Evolutionary conservation across 2,329 filamentous ascomycete species (phyloP).

Genomic region (Talaromyces funiculosus): DNA sequence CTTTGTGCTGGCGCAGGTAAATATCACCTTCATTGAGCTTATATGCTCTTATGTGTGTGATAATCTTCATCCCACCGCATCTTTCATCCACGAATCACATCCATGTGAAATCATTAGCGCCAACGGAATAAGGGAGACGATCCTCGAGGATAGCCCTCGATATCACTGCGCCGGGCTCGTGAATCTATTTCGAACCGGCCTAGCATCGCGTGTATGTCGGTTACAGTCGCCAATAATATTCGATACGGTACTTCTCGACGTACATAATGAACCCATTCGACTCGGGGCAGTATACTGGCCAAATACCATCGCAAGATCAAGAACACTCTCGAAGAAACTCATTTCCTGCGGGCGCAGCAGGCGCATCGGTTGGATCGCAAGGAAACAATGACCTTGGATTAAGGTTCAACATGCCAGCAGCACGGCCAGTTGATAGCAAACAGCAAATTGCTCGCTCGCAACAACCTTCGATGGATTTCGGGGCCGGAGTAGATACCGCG

Average conservation of each 20-base stretch:
- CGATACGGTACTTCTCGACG: not conserved
- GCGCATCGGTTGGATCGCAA: not conserved
- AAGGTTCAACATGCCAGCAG: not conserved
- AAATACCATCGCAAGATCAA: not conserved
- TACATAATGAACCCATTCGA: conserved; percentile 4
- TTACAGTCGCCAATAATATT: not conserved
- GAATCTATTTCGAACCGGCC: not conserved
- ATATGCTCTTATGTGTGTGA: not conserved
- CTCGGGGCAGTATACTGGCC: conserved; percentile 2
- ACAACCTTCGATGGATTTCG: not conserved
- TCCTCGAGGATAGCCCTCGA: not conserved
- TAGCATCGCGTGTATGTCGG: not conserved
- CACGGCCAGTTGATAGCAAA: not conserved
- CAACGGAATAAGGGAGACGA: not conserved
- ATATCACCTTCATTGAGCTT: not conserved
- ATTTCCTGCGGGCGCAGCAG: not conserved
- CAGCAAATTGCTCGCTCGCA: not conserved
- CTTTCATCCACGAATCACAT: not conserved
- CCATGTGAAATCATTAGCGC: not conserved
- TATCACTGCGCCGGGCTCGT: not conserved
- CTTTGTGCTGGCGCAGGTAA: not conserved
- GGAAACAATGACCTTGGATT: not conserved
- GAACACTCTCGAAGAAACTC: not conserved
- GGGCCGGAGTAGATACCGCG: not conserved
- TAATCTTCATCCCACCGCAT: not conserved